Conservation (phyloP, 2,329 filamentous ascomycete species). For the Fusarium sarcochroum region DNA sequence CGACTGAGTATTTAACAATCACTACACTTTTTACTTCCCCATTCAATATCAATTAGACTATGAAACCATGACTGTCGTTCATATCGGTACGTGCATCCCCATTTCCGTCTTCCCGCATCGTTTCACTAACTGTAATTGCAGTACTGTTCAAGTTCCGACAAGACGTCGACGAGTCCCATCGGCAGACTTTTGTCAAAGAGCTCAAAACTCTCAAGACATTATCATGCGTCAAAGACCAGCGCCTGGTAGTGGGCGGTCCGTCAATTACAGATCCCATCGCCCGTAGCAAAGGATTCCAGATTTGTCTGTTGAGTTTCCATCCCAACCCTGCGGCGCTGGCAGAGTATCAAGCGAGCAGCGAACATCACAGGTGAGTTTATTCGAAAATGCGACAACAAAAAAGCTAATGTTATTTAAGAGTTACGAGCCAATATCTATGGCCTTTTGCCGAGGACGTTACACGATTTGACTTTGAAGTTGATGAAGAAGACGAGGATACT, state of each 20-base stretch:
- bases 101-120: too few relatives aligned
- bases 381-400: fast-evolving
- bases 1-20: background rate
- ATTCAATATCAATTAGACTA: background rate
- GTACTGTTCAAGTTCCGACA: slow-evolving; percentile 65
- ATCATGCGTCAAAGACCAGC: slow-evolving; percentile 62
- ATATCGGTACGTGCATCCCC: slow-evolving; percentile 49
- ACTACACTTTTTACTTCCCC: too few relatives aligned
- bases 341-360: slow-evolving; percentile 66
- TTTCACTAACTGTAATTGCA: slow-evolving; percentile 39
- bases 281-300: slow-evolving; percentile 67
- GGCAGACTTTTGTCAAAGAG: slow-evolving; percentile 60
- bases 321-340: slow-evolving; percentile 59
- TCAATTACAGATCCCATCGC: slow-evolving; percentile 66
- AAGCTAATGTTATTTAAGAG: slow-evolving; percentile 52
- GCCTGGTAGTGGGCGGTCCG: slow-evolving; percentile 65
- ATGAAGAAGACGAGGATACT: slow-evolving; percentile 54
- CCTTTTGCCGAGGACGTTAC: slow-evolving; percentile 67
- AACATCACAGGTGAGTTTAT: slow-evolving; percentile 62
- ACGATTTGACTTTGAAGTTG: slow-evolving; percentile 69
- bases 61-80: slow-evolving; percentile 52
- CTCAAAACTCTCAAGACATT: slow-evolving; percentile 64
- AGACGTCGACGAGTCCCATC: slow-evolving; percentile 59
- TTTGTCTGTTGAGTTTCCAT: slow-evolving; percentile 67
- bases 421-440: slow-evolving; percentile 65